A percentile compares a stretch with the other conserved stretches of the same genome.
phyloP scores from a whole-genome alignment of 2,329 filamentous ascomycete species.

The Botrytis tulipae region DNA sequence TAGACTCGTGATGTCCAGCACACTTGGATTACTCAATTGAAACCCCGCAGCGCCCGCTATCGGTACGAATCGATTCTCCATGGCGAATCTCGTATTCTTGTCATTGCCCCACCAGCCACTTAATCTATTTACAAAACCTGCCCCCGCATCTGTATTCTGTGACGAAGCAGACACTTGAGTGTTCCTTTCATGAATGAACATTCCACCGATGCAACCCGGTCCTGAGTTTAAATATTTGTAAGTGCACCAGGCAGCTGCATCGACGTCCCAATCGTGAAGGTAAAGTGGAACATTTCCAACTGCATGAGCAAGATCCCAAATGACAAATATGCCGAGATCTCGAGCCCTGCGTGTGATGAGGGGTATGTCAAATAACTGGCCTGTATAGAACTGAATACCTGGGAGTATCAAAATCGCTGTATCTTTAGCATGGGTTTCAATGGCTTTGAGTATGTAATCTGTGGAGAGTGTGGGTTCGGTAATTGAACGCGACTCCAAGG shows the following conservation, averaged over 20 bases:
- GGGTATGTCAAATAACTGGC: constrained; percentile 72
- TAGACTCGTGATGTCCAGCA: constrained; percentile 70
- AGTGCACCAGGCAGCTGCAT: constrained; percentile 76
- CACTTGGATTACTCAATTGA: constrained; percentile 73
- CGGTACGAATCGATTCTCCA: constrained; percentile 72
- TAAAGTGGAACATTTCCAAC: constrained; percentile 71
- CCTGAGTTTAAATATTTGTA: constrained; percentile 83
- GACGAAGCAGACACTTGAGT: constrained; percentile 26
- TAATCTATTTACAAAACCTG: constrained; percentile 52
- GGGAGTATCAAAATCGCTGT: constrained; percentile 73
- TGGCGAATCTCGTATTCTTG: constrained; percentile 67
- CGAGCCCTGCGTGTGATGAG: constrained; percentile 71
- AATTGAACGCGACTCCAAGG: constrained; percentile 56
- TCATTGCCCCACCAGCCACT: constrained; percentile 82
- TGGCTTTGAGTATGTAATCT: constrained; percentile 63
- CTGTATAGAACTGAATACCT: constrained; percentile 78
- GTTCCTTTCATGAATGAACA: constrained; percentile 66
- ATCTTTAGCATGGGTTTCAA: constrained; percentile 62
- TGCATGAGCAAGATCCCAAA: constrained; percentile 80
- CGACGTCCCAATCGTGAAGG: constrained; percentile 75
- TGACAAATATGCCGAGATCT: constrained; percentile 62
- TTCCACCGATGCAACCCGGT: constrained; percentile 69
- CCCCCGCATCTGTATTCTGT: constrained; percentile 32
- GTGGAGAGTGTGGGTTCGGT: constrained; percentile 59
- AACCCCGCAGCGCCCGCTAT: constrained; percentile 73